Conservation (phyloP, 1,284 basidiomycete genomes). For the Apiotrichum sp. region DNA sequence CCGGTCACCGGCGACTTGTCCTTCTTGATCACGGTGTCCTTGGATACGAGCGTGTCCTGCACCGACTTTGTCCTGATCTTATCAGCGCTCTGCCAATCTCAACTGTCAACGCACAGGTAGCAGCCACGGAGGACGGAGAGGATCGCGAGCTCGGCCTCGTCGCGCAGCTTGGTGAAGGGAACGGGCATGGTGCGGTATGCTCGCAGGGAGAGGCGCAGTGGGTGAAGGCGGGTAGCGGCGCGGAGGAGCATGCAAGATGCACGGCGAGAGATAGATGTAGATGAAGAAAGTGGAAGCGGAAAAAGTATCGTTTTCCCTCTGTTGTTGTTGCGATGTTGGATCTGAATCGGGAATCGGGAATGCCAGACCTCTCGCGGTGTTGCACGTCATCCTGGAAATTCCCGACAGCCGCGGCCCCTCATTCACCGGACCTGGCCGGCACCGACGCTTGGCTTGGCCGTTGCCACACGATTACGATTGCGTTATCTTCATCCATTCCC, state of each 20-base stretch:
- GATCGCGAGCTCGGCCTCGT: conserved; percentile 60
- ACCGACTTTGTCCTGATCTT: conserved; percentile 66
- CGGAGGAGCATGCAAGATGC: not conserved
- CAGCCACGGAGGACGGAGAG: conserved; percentile 88
- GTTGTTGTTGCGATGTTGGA: too few relatives aligned
- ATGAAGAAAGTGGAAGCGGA: not conserved
- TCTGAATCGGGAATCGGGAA: conserved; percentile 9
- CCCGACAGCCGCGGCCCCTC: too few relatives aligned
- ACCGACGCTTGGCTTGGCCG: not conserved
- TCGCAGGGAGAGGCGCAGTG: not conserved
- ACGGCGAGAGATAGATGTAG: not conserved
- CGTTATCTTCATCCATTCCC: not conserved
- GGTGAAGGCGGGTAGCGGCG: not conserved
- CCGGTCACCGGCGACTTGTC: conserved; percentile 97
- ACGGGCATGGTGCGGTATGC: conserved; percentile 16
- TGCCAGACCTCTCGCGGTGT: too few relatives aligned
- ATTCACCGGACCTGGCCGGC: too few relatives aligned
- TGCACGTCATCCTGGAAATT: conserved; percentile 4
- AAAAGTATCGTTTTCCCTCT: too few relatives aligned
- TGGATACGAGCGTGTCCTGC: conserved; percentile 78
- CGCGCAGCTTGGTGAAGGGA: conserved; percentile 34
- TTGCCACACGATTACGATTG: too few relatives aligned
- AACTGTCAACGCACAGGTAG: conserved; percentile 40
- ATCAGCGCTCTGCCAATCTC: conserved; percentile 33
- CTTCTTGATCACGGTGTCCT: conserved; percentile 81